Evolutionary conservation across 2,329 filamentous ascomycete genomes (phyloP).

Genomic region (Verticillium nonalfalfae): DNA sequence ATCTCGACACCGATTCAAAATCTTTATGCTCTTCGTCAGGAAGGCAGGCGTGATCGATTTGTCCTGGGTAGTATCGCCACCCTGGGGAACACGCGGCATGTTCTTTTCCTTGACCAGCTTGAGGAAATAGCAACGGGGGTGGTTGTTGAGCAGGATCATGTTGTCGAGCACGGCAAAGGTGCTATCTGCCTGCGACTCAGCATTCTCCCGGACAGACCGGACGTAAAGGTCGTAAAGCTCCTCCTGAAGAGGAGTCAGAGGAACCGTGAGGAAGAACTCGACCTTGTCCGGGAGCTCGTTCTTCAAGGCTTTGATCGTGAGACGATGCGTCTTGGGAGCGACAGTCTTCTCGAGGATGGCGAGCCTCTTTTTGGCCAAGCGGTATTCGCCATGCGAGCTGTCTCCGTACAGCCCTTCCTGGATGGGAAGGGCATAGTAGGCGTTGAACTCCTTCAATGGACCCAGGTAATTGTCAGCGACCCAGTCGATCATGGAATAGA

Average conservation of each 20-base stretch:
- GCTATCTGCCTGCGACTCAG: background rate
- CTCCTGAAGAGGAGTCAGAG: conserved; percentile 60
- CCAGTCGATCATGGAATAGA: conserved; percentile 85
- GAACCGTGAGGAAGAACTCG: conserved; percentile 75
- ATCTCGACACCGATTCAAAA: conserved; percentile 28
- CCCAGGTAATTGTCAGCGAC: conserved; percentile 75
- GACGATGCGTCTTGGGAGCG: conserved; percentile 70
- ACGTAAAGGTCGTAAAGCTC: conserved; percentile 52
- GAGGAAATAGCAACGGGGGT: conserved; percentile 40
- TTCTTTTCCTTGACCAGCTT: conserved; percentile 19
- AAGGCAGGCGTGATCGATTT: conserved; percentile 2
- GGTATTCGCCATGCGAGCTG: conserved; percentile 48
- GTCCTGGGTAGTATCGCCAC: conserved; percentile 2
- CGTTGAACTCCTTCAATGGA: conserved; percentile 57
- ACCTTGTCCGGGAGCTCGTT: conserved; percentile 66
- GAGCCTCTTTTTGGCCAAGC: conserved; percentile 59
- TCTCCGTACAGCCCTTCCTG: conserved; percentile 62
- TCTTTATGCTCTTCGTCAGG: conserved; percentile 20
- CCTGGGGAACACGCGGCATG: background rate
- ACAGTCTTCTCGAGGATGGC: conserved; percentile 66
- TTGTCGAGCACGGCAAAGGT: conserved; percentile 29
- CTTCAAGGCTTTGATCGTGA: conserved; percentile 58
- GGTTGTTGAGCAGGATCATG: conserved; percentile 44
- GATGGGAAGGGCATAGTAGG: conserved; percentile 68
- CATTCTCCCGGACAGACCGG: conserved; percentile 1